These are phyloP conservation scores for Annulohypoxylon moriforme DNA, from an alignment of 495 filamentous ascomycete genomes.

Conservation along the genomic window DNA sequence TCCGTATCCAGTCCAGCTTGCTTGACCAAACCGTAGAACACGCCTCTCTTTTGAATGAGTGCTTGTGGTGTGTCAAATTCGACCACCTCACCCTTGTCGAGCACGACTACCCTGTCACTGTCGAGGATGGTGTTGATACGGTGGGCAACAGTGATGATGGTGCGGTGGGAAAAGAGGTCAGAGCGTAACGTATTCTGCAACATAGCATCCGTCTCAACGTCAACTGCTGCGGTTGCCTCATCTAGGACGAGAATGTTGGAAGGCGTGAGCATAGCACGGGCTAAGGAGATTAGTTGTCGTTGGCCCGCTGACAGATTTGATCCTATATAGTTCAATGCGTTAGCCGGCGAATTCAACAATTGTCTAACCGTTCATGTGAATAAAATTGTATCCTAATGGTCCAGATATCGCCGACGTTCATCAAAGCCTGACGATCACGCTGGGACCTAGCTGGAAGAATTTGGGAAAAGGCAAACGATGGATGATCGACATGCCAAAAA, in stretches of 20 bases:
- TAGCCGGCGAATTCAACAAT: conserved; percentile 46
- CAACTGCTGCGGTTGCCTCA: conserved; percentile 96
- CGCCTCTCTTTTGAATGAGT: conserved; percentile 56
- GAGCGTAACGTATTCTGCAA: conserved; percentile 74
- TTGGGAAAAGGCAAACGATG: conserved; percentile 9
- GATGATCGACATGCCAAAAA: conserved; percentile 35
- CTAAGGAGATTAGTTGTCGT: conserved; percentile 91
- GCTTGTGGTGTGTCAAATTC: conserved; percentile 61
- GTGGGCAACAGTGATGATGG: conserved; percentile 98
- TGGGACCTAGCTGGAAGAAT: conserved; percentile 15
- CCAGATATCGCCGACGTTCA: neutral
- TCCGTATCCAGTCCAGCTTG: conserved; percentile 59
- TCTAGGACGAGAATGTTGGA: conserved; percentile 98
- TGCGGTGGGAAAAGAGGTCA: conserved; percentile 82
- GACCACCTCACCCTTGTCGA: conserved; percentile 63
- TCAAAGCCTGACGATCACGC: conserved; percentile 22
- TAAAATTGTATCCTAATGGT: conserved; percentile 9
- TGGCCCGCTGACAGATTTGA: conserved; percentile 90
- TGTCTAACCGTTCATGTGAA: neutral
- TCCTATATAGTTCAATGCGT: conserved; percentile 52
- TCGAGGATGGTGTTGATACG: conserved; percentile 97
- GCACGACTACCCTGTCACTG: conserved; percentile 88
- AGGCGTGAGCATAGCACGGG: conserved; percentile 91
- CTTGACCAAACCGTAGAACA: conserved; percentile 60
- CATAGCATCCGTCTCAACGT: conserved; percentile 92